A percentile compares a stretch with the other conserved stretches of the same genome.
Evolutionary conservation across 2,329 filamentous ascomycete genomes (phyloP).

Genomic region (Nakataea oryzae): DNA sequence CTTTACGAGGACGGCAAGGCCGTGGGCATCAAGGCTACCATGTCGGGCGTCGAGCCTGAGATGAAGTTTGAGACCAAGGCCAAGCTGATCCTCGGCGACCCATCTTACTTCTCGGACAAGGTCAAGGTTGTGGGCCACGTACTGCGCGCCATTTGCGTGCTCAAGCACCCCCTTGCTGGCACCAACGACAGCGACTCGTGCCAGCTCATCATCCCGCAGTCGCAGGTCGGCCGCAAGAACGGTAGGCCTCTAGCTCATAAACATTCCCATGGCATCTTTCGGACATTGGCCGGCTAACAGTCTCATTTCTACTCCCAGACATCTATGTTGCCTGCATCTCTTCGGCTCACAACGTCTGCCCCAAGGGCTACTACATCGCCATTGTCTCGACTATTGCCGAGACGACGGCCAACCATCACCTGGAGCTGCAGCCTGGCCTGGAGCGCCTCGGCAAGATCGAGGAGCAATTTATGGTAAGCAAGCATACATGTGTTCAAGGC

Average conservation of each 20-base stretch:
- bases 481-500: too few relatives aligned
- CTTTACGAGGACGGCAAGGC: conserved; percentile 77
- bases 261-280: too few relatives aligned
- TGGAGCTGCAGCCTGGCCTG: conserved; percentile 86
- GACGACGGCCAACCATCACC: conserved; percentile 81
- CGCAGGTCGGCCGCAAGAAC: conserved; percentile 92
- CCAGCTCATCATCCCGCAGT: conserved; percentile 96
- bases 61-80: conserved; percentile 96
- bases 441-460: conserved; percentile 88
- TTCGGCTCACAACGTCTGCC: conserved; percentile 93
- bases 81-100: conserved; percentile 91
- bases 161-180: conserved; percentile 88
- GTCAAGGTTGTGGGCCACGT: conserved; percentile 80
- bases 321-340: conserved; percentile 97
- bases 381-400: conserved; percentile 98
- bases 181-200: conserved; percentile 82
- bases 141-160: conserved; percentile 91
- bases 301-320: conserved; percentile 39
- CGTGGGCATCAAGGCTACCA: conserved; percentile 93
- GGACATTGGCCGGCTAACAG: background rate
- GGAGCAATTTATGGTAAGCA: conserved; percentile 81
- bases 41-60: conserved; percentile 72
- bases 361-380: conserved; percentile 97
- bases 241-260: conserved; percentile 41
- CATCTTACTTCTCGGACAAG: conserved; percentile 91